Conservation (phyloP, 345 rosid species). For the Boechera divaricarpa region DNA sequence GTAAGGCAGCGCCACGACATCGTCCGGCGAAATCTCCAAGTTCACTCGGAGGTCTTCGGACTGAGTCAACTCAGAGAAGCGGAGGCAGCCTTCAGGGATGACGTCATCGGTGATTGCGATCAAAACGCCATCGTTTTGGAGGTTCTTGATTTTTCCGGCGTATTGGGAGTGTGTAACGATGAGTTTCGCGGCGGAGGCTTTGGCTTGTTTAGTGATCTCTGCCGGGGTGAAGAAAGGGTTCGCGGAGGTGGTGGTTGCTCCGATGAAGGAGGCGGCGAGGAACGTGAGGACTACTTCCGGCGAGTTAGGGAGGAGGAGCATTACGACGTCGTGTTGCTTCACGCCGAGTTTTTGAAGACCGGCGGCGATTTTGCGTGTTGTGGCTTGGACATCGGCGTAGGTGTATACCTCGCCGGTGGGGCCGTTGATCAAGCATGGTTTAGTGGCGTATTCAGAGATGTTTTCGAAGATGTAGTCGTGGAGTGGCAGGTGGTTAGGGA, state of each 20-base stretch:
- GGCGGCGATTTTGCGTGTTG: constrained; percentile 56
- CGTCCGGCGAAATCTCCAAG: constrained; percentile 58
- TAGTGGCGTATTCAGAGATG: constrained; percentile 57
- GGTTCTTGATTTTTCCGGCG: constrained; percentile 53
- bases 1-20: constrained; percentile 78
- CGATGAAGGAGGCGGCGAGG: constrained; percentile 66
- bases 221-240: constrained; percentile 74
- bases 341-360: constrained; percentile 67
- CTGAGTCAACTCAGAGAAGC: constrained; percentile 60
- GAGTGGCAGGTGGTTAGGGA: constrained; percentile 74
- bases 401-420: constrained; percentile 58
- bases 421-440: constrained; percentile 74
- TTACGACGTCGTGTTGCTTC: constrained; percentile 64
- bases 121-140: constrained; percentile 40
- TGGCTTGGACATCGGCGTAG: constrained; percentile 67
- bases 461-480: constrained; percentile 71
- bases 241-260: constrained; percentile 70
- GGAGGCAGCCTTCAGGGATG: constrained; percentile 55
- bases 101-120: not conserved
- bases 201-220: constrained; percentile 68
- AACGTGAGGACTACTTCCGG: constrained; percentile 70
- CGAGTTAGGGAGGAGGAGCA: constrained; percentile 70
- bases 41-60: constrained; percentile 40
- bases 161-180: constrained; percentile 59
- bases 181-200: constrained; percentile 57